A percentile compares a stretch with the other conserved stretches of the same genome.
Conservation (phyloP, 202 grass and related monocot species). For the Elaeis oleifera region DNA sequence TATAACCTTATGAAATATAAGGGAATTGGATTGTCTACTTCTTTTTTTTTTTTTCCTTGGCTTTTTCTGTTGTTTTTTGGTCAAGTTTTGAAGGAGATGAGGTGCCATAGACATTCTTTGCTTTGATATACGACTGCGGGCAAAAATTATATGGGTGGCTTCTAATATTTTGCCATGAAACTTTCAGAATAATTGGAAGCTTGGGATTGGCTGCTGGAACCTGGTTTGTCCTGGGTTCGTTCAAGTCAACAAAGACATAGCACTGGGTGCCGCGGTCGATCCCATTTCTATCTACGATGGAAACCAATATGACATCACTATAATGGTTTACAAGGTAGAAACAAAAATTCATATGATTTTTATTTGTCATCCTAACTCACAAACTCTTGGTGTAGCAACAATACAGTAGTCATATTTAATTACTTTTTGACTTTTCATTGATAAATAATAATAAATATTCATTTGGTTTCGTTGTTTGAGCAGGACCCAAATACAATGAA, state of each 20-base stretch:
- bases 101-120: constrained; percentile 16
- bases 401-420: no score
- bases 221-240: constrained; percentile 5
- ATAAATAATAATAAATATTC: no score
- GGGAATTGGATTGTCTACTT: background rate
- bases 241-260: constrained; percentile 1
- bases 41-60: background rate
- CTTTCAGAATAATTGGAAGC: background rate
- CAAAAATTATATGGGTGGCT: background rate
- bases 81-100: no score
- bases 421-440: no score
- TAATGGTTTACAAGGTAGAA: constrained; percentile 9
- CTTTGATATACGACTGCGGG: background rate
- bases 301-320: constrained; percentile 1
- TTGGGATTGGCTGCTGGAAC: constrained; percentile 2
- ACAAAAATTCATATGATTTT: no score
- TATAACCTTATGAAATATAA: no score
- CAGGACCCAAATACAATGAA: no score
- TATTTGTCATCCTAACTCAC: no score
- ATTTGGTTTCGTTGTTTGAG: no score
- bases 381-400: no score
- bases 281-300: background rate
- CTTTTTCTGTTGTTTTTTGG: background rate
- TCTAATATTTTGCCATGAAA: background rate
- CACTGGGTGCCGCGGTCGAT: constrained; percentile 1